A percentile compares a stretch with the other conserved stretches of the same genome.
These are phyloP conservation scores for Knufia petricola DNA, from an alignment of 2,329 filamentous ascomycete species.

Conservation along the genomic window DNA sequence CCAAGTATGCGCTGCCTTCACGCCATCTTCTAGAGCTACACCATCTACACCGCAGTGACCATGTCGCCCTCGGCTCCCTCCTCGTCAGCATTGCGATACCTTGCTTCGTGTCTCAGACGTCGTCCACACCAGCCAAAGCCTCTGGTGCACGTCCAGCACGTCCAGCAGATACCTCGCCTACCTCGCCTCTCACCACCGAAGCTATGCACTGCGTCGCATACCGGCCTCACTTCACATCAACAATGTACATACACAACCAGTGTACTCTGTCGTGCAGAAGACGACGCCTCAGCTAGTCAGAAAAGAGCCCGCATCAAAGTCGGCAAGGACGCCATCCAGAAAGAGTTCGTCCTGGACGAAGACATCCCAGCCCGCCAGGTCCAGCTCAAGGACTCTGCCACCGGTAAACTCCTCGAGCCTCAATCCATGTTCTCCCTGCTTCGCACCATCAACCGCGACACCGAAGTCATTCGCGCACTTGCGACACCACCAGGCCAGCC, in stretches of 20 bases:
- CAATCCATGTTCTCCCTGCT: slow-evolving; percentile 26
- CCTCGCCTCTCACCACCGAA: not conserved
- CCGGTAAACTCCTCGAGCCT: slow-evolving; percentile 15
- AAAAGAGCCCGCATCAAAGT: slow-evolving; percentile 5
- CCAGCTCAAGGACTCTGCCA: slow-evolving; percentile 13
- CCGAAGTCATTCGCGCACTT: slow-evolving; percentile 44
- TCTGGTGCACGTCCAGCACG: not conserved
- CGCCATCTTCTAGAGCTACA: too few relatives aligned
- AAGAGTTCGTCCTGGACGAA: slow-evolving; percentile 17
- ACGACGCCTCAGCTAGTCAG: not conserved
- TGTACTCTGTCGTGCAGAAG: not conserved
- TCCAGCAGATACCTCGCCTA: too few relatives aligned
- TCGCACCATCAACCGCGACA: slow-evolving; percentile 38
- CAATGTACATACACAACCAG: not conserved
- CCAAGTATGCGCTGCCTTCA: too few relatives aligned
- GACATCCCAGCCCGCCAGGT: slow-evolving; percentile 16
- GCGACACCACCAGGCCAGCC: slow-evolving; percentile 26
- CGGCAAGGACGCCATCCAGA: slow-evolving; percentile 13
- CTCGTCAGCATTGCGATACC: not conserved
- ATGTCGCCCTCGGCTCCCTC: slow-evolving; percentile 1
- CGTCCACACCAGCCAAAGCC: not conserved
- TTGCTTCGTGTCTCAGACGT: not conserved
- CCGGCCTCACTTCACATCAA: not conserved
- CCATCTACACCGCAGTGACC: too few relatives aligned
- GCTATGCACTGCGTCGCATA: too few relatives aligned